Evolutionary conservation across 192 early-diverging fungal genomes (phyloP).

Genomic region (Coemansia sp.): DNA sequence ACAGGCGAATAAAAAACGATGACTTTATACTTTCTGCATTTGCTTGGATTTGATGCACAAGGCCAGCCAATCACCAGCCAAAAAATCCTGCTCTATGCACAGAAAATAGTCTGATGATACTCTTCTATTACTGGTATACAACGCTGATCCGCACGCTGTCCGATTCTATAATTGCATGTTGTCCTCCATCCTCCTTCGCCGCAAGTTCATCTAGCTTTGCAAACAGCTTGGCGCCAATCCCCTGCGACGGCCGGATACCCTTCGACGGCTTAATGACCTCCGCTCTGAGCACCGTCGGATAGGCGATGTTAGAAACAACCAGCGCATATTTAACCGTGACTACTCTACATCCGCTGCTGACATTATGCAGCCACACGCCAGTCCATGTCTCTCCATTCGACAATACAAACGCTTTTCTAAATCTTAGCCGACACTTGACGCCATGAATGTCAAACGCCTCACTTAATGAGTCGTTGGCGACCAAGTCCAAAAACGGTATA

Average conservation of each 20-base stretch:
- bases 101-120: neutral
- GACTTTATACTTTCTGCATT: neutral
- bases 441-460: constrained; percentile 27
- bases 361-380: constrained; percentile 37
- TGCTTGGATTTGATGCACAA: neutral
- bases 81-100: neutral
- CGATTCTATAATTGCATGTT: constrained; percentile 6
- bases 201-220: constrained; percentile 8
- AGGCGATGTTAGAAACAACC: constrained; percentile 25
- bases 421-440: constrained; percentile 24
- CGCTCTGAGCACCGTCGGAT: constrained; percentile 18
- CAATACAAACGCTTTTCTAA: constrained; percentile 15
- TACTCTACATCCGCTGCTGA: constrained; percentile 18
- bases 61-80: neutral
- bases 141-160: constrained; percentile 14
- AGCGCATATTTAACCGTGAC: constrained; percentile 20
- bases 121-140: neutral
- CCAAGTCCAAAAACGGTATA: neutral
- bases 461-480: constrained; percentile 22
- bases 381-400: constrained; percentile 36
- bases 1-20: neutral
- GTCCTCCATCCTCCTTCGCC: neutral
- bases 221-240: constrained; percentile 28
- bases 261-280: constrained; percentile 21
- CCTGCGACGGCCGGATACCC: constrained; percentile 35